Evolutionary conservation across 805 yeast genomes (phyloP).

Genomic region (Starmera quercuum): DNA sequence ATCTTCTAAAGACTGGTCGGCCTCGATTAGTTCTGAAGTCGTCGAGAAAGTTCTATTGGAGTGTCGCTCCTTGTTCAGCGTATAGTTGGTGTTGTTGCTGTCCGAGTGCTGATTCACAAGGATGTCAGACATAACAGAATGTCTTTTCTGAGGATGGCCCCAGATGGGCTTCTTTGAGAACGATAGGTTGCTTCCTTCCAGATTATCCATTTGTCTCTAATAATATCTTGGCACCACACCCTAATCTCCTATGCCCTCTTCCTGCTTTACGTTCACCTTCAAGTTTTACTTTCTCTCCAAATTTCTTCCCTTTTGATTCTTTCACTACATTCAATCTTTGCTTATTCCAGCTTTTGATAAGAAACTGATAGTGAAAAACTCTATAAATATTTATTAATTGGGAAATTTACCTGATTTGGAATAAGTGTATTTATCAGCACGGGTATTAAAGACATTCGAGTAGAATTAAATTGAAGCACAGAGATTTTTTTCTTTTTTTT

Average conservation of each 20-base stretch:
- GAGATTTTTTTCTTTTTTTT: too few relatives aligned
- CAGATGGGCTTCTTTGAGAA: constrained; percentile 15
- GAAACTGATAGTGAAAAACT: too few relatives aligned
- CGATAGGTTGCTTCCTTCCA: too few relatives aligned
- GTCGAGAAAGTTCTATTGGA: background rate
- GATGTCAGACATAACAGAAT: constrained; percentile 13
- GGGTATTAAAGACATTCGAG: background rate
- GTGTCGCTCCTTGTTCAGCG: background rate
- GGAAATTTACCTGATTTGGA: constrained; percentile 4
- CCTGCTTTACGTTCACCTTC: too few relatives aligned
- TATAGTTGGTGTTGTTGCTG: background rate
- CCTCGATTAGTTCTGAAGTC: background rate
- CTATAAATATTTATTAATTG: constrained; percentile 4
- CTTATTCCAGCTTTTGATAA: too few relatives aligned
- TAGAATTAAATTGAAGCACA: too few relatives aligned
- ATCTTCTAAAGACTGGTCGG: constrained; percentile 7
- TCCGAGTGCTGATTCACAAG: background rate
- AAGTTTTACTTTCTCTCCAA: too few relatives aligned
- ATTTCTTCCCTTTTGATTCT: too few relatives aligned
- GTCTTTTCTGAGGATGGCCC: constrained; percentile 8
- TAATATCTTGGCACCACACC: too few relatives aligned
- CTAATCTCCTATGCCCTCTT: too few relatives aligned
- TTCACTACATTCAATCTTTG: too few relatives aligned
- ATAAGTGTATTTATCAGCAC: background rate
- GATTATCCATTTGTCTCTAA: too few relatives aligned